Evolutionary conservation across 2,329 filamentous ascomycete genomes (phyloP).

Genomic region (Neophaeococcomyces mojaviensis): DNA sequence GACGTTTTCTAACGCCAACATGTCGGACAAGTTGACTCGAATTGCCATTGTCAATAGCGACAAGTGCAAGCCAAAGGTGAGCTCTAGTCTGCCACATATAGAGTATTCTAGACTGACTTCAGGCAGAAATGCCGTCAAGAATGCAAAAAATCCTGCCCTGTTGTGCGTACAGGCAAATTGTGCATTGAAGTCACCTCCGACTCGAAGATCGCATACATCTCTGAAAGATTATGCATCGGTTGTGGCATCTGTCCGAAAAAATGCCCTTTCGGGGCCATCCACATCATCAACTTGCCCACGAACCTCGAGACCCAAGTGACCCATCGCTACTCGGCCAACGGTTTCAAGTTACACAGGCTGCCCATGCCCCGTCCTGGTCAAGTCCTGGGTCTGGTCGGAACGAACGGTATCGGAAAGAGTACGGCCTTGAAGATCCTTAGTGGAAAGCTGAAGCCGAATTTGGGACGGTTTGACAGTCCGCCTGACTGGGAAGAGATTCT

Average conservation of each 20-base stretch:
- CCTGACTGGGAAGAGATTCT: constrained; percentile 99
- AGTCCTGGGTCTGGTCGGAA: constrained; percentile 91
- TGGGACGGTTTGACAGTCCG: constrained; percentile 90
- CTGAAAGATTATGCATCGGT: constrained; percentile 89
- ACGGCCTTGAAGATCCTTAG: constrained; percentile 98
- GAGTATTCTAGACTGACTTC: constrained; percentile 24
- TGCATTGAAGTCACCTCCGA: constrained; percentile 88
- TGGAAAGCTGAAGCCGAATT: constrained; percentile 95
- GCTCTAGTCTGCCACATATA: constrained; percentile 8
- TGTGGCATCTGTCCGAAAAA: constrained; percentile 99
- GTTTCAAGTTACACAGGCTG: constrained; percentile 96
- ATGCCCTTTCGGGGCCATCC: constrained; percentile 96
- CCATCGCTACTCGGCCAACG: constrained; percentile 97
- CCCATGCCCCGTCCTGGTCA: constrained; percentile 94
- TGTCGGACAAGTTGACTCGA: no score
- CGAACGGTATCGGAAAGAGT: constrained; percentile 99
- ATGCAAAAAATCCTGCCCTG: constrained; percentile 97
- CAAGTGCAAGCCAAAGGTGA: constrained; percentile 90
- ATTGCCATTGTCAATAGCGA: constrained; percentile 98
- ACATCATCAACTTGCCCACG: constrained; percentile 99
- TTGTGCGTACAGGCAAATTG: constrained; percentile 93
- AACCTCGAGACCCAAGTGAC: constrained; percentile 98
- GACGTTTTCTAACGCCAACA: no score
- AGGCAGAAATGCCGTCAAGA: constrained; percentile 95
- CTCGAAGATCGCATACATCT: constrained; percentile 96